These are phyloP conservation scores for Candida nonsorbophila DNA, from an alignment of 805 yeast genomes.

Conservation along the genomic window DNA sequence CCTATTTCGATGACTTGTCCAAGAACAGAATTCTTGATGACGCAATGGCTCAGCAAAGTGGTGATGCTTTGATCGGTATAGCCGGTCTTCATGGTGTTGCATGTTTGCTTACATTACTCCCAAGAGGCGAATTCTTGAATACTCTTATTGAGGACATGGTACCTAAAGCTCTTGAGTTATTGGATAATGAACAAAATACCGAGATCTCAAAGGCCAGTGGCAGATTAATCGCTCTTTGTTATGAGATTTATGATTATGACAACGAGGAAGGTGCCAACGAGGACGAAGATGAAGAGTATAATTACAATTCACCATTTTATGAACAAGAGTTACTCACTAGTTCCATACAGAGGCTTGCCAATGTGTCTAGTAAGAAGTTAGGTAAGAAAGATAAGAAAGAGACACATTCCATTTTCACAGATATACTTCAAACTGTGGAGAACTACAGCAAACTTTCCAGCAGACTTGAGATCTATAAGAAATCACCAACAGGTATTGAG, in stretches of 20 bases:
- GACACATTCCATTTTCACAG: constrained; percentile 55
- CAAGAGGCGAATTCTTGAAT: constrained; percentile 38
- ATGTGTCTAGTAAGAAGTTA: constrained; percentile 49
- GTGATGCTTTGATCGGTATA: constrained; percentile 33
- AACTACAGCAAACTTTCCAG: constrained; percentile 28
- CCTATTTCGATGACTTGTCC: constrained; percentile 28
- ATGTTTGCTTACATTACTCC: constrained; percentile 38
- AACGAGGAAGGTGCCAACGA: constrained; percentile 23
- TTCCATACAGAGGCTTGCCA: constrained; percentile 38
- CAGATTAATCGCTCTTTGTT: constrained; percentile 49
- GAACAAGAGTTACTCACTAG: constrained; percentile 45
- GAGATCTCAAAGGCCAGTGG: constrained; percentile 54
- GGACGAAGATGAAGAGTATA: constrained; percentile 39
- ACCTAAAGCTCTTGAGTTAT: constrained; percentile 31
- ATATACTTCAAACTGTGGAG: constrained; percentile 46
- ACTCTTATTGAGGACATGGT: constrained; percentile 35
- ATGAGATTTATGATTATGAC: constrained; percentile 48
- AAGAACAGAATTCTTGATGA: constrained; percentile 29
- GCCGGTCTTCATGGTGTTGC: constrained; percentile 46
- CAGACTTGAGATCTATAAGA: constrained; percentile 31
- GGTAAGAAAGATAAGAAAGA: constrained; percentile 61
- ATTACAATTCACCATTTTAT: constrained; percentile 45
- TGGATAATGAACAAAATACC: constrained; percentile 34
- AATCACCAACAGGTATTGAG: constrained; percentile 30
- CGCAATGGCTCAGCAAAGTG: constrained; percentile 20